Conservation (phyloP, 148 eudicot species). For the Chenopodium berlandieri region DNA sequence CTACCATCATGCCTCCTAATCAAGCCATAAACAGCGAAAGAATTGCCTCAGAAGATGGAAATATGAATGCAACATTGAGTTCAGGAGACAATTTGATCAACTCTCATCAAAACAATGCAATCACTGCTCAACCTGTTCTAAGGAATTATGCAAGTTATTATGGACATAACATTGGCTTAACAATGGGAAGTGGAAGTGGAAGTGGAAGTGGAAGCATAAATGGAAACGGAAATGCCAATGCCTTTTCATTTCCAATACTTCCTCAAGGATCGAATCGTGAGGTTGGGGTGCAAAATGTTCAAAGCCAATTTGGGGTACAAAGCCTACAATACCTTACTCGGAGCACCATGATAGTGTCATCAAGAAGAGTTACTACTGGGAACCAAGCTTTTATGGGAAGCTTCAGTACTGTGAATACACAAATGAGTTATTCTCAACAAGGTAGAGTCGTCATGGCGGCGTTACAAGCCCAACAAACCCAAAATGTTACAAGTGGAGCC, state of each 20-base stretch:
- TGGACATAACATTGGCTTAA: too few relatives aligned
- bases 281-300: constrained; percentile 30
- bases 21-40: constrained; percentile 16
- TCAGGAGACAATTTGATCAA: constrained; percentile 1
- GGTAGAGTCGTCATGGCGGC: constrained; percentile 31
- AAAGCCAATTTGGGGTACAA: constrained; percentile 30
- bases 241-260: constrained; percentile 29
- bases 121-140: too few relatives aligned
- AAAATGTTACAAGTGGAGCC: constrained; percentile 19
- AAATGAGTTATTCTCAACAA: constrained; percentile 27
- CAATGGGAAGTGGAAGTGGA: constrained; percentile 17
- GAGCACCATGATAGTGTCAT: constrained; percentile 23
- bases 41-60: not conserved
- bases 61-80: constrained; percentile 9
- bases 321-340: constrained; percentile 37
- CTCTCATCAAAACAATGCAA: constrained; percentile 5
- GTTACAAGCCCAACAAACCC: constrained; percentile 24
- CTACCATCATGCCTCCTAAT: constrained; percentile 24
- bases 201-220: constrained; percentile 11
- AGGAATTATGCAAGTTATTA: too few relatives aligned
- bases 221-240: constrained; percentile 12
- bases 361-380: constrained; percentile 23
- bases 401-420: constrained; percentile 26
- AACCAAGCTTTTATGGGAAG: constrained; percentile 33
- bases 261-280: constrained; percentile 34